Evolutionary conservation across 768 basidiomycete species (phyloP), one percentile per base, ranked within the genome.

Genomic region (Suillus lakei): DNA sequence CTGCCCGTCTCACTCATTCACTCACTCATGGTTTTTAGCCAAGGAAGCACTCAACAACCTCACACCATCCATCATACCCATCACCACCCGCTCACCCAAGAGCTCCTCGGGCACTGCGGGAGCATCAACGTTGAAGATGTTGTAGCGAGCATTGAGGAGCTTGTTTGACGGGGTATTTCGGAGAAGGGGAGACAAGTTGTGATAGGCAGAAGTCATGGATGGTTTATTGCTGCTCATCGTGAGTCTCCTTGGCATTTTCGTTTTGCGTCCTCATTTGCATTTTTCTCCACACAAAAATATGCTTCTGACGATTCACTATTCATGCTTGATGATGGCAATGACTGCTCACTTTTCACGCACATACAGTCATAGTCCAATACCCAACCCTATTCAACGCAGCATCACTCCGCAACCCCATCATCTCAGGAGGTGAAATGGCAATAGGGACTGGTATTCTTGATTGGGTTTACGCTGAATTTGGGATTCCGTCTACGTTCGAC

Each of bases 121-220:
- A 77, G 80, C 1, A 80, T 90, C 9, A 91, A 92, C 65, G 87
- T 92, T 12, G 80, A 82, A 48, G 90, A 91, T 58, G 89, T 88
- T 65, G 83, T 88, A 13, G 84, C 81, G 8, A 81, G 87, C 2
- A 81, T 83, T 1, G 72, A 78, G 28, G 80, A 87, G 65, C 82
- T 91, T 46, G 76, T 88, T 34, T 69, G 76, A 18, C 73, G 83
- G 5, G 85, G 85, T 0, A 73, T 91, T 1, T 82, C 88, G 0
- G 76, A 79, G 51, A 71, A 80, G 15, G 86, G 85, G 9, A 85
- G 83, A 66, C 83, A 86, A 58, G 80, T 89, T 36, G 72, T 91
- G 2, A 77, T 77, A 59, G 91, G 91, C 2, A 90, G 91, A 39
- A 89, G 86, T 56, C 91, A 93, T 67, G 90, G 90, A 0, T 90